These are phyloP conservation scores for Penicillium odoratum DNA, from an alignment of 495 filamentous ascomycete species.

Conservation along the genomic window DNA sequence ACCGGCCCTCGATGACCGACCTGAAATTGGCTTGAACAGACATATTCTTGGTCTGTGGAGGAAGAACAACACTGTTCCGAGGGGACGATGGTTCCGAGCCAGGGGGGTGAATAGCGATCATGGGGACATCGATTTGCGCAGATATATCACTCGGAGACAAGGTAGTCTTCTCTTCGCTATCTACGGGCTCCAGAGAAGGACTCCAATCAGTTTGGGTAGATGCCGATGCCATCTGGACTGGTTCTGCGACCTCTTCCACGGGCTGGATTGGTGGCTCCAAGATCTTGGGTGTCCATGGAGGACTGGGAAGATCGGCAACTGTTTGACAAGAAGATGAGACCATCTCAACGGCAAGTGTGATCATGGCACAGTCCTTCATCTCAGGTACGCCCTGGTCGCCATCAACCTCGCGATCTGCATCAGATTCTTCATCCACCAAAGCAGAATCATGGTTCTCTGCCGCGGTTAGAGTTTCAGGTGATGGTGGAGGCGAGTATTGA, in stretches of 20 bases:
- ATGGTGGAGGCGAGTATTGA: conserved; percentile 81
- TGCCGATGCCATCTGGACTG: conserved; percentile 45
- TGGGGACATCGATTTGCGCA: conserved; percentile 50
- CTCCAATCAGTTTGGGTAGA: conserved; percentile 70
- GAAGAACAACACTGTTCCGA: conserved; percentile 57
- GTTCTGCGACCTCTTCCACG: conserved; percentile 12
- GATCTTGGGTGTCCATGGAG: conserved; percentile 65
- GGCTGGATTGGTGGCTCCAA: conserved; percentile 28
- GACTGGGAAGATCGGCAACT: conserved; percentile 62
- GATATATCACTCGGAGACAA: conserved; percentile 24
- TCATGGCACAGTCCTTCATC: conserved; percentile 32
- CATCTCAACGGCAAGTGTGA: conserved; percentile 51
- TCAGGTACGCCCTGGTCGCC: conserved; percentile 7
- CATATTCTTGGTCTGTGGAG: conserved; percentile 63
- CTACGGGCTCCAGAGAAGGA: conserved; percentile 8
- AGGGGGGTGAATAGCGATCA: conserved; percentile 67
- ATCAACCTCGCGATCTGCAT: neutral
- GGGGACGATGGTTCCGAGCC: conserved; percentile 64
- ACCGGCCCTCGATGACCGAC: conserved; percentile 37
- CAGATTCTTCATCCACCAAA: neutral
- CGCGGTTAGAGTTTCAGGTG: conserved; percentile 51
- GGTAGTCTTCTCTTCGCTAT: conserved; percentile 12
- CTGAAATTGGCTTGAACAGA: conserved; percentile 53
- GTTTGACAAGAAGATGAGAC: conserved; percentile 75
- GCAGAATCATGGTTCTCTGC: conserved; percentile 1